Evolutionary conservation across 2,329 filamentous ascomycete genomes (phyloP), one percentile per base, ranked within the genome.

Genomic region (Amphichorda felina): DNA sequence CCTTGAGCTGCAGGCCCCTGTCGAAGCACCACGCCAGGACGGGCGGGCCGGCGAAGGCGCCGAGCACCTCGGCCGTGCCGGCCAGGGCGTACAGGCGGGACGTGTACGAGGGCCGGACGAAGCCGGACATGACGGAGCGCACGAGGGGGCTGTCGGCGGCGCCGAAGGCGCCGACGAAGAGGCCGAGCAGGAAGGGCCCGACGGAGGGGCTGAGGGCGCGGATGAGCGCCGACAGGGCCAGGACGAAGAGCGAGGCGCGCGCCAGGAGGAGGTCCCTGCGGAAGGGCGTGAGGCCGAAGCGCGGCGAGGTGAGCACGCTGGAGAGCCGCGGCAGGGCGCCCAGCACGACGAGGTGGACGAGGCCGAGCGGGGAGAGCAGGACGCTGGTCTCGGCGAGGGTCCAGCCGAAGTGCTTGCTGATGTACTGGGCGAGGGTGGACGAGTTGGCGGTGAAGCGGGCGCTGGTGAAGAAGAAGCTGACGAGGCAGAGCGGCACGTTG

Each of bases 401-500:
- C 61, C 61, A 65, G 33, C 52, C 52, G 31, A 64, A 66, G 38
- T 63, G 48, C 37, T 61, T 64, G 53, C 59, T 63, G 36, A 66
- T 45, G 28, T 61, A 61, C 45, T 65, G 62, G 4, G 55, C 47
- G 21, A 65, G 45, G 1, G 52, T 60, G 6, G 45, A 46, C 10
- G 52, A 50, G 41, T 59, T 54, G 5, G 57, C 55, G 0, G 50
- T 42, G 35, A 48, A 46, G n/a, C 61, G 45, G 9, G 60, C 56
- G 26, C 50, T 53, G 35, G 53, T 48, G 29, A 62, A 49, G 11
- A 65, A 49, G 34, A 63, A 63, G 1, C 52, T 54, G 14, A 58
- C 43, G 2, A 65, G 47, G 22, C 61, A 47, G 24, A 64, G 48
- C 9, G 51, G 49, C 2, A 64, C 45, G 32, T 55, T 56, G 33